These are phyloP conservation scores for Lolium perenne DNA, from an alignment of 176 grass and related monocot genomes.

Conservation along the genomic window DNA sequence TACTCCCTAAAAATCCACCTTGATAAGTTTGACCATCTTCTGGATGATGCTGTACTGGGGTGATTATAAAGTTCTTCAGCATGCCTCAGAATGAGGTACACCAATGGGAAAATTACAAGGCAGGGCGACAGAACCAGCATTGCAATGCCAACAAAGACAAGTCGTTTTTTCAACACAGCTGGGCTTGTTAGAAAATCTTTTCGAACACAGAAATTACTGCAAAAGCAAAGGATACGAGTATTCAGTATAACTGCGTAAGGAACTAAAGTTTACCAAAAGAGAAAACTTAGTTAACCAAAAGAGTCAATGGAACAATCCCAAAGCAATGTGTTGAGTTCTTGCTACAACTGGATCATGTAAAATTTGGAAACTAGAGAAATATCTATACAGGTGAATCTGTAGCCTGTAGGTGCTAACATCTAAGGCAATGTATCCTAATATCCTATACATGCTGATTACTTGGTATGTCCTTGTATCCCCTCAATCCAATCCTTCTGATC, in stretches of 20 bases:
- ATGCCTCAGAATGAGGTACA: slow-evolving; percentile 91
- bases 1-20: slow-evolving; percentile 98
- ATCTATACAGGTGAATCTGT: background rate
- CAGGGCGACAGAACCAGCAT: slow-evolving; percentile 94
- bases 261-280: slow-evolving; percentile 20
- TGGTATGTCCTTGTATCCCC: background rate
- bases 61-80: slow-evolving; percentile 97
- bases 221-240: slow-evolving; percentile 32
- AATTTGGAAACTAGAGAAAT: slow-evolving; percentile 12
- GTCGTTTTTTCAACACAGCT: slow-evolving; percentile 71
- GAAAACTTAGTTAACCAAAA: slow-evolving; percentile 14
- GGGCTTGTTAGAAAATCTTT: slow-evolving; percentile 87
- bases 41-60: slow-evolving; percentile 92
- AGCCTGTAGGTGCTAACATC: background rate
- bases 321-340: slow-evolving; percentile 26
- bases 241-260: slow-evolving; percentile 15
- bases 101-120: slow-evolving; percentile 89
- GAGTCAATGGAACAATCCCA: background rate
- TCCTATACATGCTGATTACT: background rate
- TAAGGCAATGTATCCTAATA: background rate
- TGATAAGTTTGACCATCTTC: slow-evolving; percentile 96
- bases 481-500: slow-evolving; percentile 6
- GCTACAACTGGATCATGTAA: slow-evolving; percentile 17
- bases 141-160: slow-evolving; percentile 78
- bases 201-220: slow-evolving; percentile 92